Base-by-base conservation (phyloP, 2,329 filamentous ascomycete species). In the Pseudogymnoascus sp. region DNA sequence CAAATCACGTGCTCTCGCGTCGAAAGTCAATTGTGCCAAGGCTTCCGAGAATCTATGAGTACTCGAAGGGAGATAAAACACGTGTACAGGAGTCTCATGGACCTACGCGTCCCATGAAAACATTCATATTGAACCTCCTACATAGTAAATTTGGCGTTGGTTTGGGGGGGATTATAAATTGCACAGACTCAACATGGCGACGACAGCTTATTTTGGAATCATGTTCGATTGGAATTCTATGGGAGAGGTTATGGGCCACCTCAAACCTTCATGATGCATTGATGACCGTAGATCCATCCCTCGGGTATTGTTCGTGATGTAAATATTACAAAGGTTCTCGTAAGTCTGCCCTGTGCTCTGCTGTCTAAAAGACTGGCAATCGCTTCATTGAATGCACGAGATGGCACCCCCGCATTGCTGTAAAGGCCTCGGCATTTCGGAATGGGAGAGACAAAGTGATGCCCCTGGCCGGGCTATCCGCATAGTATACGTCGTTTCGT, bases 301-400 rank as follows among this genome's bases (percentile, higher is more conserved):
- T 55, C 48, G 48, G 48, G 48, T 55, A 55, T 55, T 55, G 48
- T 55, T 55, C 48, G 48, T 55, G 48, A 55, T 55, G 48, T 55
- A 55, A 55, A 55, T 55, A 15, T 55, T 55, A 55, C 48, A 55
- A 55, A 55, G 48, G 48, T 55, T 33, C 48, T 55, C 48, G 29
- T 55, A 55, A 33, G 48, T 55, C 29, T 33, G 31, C 48, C 48
- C n/a, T 55, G 48, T 33, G 48, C 29, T 7, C 45, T 33, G 27
- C 48, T 55, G 29, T 33, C 15, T 55, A 33, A 21, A 55, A 12
- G 48, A 31, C 48, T 55, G n/a, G 27, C 48, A 55, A 55, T 9
- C 48, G 48, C n/a, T 33, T 55, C 48, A 55, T 55, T 33, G 9
- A 55, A 55, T 55, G n/a, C 29, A 55, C 33, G 48, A 55, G 15